phyloP scores from a whole-genome alignment of 139 green algal genomes.

The Chlamydomonas sphaeroides region DNA sequence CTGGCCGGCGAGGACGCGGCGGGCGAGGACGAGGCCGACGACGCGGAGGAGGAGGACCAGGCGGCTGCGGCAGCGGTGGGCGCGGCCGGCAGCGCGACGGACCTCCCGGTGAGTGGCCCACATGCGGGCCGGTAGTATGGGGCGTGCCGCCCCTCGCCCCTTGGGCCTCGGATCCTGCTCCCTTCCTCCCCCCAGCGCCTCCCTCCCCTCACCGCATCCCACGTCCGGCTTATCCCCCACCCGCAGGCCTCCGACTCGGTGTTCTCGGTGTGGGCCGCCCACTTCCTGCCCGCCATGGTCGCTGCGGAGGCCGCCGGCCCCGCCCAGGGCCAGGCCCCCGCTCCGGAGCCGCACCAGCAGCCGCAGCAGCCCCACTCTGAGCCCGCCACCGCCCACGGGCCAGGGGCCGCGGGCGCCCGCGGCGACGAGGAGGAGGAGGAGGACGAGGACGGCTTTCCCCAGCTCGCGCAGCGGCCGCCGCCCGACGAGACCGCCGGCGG shows the following conservation, averaged over 20 bases:
- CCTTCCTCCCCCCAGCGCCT: background rate
- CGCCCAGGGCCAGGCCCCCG: no score
- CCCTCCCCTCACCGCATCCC: background rate
- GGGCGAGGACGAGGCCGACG: background rate
- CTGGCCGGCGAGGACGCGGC: background rate
- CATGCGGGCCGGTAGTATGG: no score
- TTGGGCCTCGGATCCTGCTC: no score
- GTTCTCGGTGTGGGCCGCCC: conserved; percentile 3
- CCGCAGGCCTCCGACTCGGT: conserved; percentile 22
- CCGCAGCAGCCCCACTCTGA: no score
- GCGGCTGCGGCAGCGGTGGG: background rate
- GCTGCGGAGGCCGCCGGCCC: conserved; percentile 4
- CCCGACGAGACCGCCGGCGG: no score
- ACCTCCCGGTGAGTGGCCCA: conserved; percentile 10
- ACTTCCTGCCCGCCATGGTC: conserved; percentile 29
- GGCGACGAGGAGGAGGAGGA: background rate
- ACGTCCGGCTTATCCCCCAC: background rate
- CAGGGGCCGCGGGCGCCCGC: background rate
- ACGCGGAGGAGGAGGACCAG: background rate
- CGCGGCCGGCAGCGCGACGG: no score
- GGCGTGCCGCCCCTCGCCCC: background rate
- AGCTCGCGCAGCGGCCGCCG: no score
- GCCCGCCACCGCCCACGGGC: no score
- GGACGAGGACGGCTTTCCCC: background rate
- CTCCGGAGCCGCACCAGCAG: no score